Base-by-base conservation (phyloP, 1,284 basidiomycete genomes). In the Ceratobasidium sp. region DNA sequence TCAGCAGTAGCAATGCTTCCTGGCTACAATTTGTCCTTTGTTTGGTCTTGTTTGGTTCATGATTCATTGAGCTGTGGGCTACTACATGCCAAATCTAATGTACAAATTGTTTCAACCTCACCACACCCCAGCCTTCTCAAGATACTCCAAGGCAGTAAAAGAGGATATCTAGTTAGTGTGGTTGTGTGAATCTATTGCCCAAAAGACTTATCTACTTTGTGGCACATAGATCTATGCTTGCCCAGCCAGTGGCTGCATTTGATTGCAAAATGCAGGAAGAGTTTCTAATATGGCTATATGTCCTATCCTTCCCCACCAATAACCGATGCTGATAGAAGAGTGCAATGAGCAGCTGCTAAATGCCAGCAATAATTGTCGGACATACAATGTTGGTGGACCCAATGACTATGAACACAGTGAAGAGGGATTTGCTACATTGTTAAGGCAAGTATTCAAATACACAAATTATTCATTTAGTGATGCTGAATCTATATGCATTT, bases 251-350 rank as follows among this genome's bases (percentile, higher is more conserved):
- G 27, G 27, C 27, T 30, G 27, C 27, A 30, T 30, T 30, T 30
- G 27, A 30, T 30, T 30, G 27, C 27, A 41, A 8, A 46, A 65
- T 33, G 6, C 64, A 41, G 27, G 23, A 46, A 14, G 84, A 84
- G 85, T 0, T 83, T 81, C 50, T 77, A 83, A 5, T 68, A 18
- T 41, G 46, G 16, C 16, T 12, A 27, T 77, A 54, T 44, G 18
- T 35, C 1, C 64, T 68, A 1, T 68, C 68, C 46, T 68, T 30
- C 3, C 16, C 68, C n/a, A 78, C 64, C 33, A 78, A 80, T 55
- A 80, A 80, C 79, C 79, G 10, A 77, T 79, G 79, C 79, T 79
- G 20, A 30, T 75, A 3, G 66, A 77, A 12, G 20, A 77, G 20
- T 79, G 78, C 27, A 35, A 30, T 38, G 55, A 77, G 10, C 54